Percentiles rank a stretch among this genome's conserved stretches.
Evolutionary conservation across 2,329 filamentous ascomycete genomes (phyloP).

Genomic region (Aspergillus persii): DNA sequence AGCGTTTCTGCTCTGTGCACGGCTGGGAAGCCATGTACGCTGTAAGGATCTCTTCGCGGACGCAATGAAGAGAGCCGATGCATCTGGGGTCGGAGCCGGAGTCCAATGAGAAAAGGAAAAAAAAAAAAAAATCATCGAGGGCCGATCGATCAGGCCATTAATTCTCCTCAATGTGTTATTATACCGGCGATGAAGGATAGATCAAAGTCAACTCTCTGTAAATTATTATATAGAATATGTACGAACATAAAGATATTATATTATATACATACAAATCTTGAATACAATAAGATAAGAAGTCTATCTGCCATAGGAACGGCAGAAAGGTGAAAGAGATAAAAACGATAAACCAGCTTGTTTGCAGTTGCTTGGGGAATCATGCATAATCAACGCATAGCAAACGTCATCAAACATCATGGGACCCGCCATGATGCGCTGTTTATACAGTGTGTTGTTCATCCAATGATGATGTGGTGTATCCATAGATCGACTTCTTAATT

Average conservation of each 20-base stretch:
- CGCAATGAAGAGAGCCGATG: conserved; percentile 29
- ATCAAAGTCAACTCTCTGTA: conserved; percentile 6
- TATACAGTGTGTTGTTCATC: not conserved
- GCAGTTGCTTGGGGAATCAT: not conserved
- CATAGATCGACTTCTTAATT: not conserved
- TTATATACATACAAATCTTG: conserved; percentile 2
- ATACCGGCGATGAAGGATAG: not conserved
- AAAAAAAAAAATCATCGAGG: not conserved
- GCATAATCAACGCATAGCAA: not conserved
- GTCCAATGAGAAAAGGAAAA: not conserved
- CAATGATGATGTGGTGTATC: not conserved
- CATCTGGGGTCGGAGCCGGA: conserved; percentile 10
- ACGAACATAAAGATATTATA: conserved; percentile 3
- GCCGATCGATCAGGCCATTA: not conserved
- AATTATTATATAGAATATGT: conserved; percentile 10
- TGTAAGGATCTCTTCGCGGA: conserved; percentile 73
- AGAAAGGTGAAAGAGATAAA: not conserved
- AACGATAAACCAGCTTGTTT: not conserved
- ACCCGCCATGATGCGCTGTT: not conserved
- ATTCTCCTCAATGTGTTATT: not conserved
- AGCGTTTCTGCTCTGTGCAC: conserved; percentile 87
- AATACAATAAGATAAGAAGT: not conserved
- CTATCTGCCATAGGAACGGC: not conserved
- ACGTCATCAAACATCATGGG: not conserved
- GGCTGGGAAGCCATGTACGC: conserved; percentile 75